These are phyloP conservation scores for Coemansia sp. DNA, from an alignment of 192 early-diverging fungal species.

Conservation along the genomic window DNA sequence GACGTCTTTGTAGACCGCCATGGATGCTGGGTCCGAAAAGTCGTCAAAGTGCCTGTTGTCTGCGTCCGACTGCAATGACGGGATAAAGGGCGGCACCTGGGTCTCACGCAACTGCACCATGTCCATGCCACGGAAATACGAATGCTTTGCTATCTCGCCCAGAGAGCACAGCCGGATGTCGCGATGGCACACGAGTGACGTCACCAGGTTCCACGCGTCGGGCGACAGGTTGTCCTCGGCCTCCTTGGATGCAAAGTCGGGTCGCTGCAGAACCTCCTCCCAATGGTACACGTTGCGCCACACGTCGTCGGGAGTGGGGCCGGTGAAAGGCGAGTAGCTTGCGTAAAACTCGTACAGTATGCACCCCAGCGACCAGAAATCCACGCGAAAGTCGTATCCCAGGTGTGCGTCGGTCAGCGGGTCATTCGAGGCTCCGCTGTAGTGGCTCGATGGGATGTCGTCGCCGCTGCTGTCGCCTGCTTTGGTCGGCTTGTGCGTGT, in stretches of 20 bases:
- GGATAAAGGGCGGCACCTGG: conserved; percentile 71
- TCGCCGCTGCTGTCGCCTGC: conserved; percentile 21
- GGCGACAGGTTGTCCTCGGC: conserved; percentile 79
- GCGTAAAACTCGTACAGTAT: conserved; percentile 78
- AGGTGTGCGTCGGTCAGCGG: conserved; percentile 59
- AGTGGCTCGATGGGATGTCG: conserved; percentile 35
- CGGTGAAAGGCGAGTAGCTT: conserved; percentile 76
- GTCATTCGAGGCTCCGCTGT: conserved; percentile 38
- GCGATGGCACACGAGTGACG: conserved; percentile 57
- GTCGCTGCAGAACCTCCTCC: conserved; percentile 70
- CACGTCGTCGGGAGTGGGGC: conserved; percentile 64
- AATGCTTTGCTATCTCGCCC: conserved; percentile 59
- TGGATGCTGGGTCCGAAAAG: conserved; percentile 61
- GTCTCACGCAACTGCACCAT: conserved; percentile 64
- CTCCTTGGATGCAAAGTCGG: conserved; percentile 73
- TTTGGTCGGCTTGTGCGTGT: conserved; percentile 23
- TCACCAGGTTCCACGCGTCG: conserved; percentile 74
- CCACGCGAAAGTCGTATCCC: conserved; percentile 68
- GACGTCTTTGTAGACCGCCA: conserved; percentile 61
- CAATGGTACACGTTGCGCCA: conserved; percentile 89
- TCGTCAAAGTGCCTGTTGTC: conserved; percentile 85
- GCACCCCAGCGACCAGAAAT: conserved; percentile 76
- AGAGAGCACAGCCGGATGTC: conserved; percentile 56
- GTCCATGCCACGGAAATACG: conserved; percentile 64
- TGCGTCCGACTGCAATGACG: conserved; percentile 62